Evolutionary conservation across 352 stramenopile species (phyloP).

Genomic region (Pythium vanterpoolii): DNA sequence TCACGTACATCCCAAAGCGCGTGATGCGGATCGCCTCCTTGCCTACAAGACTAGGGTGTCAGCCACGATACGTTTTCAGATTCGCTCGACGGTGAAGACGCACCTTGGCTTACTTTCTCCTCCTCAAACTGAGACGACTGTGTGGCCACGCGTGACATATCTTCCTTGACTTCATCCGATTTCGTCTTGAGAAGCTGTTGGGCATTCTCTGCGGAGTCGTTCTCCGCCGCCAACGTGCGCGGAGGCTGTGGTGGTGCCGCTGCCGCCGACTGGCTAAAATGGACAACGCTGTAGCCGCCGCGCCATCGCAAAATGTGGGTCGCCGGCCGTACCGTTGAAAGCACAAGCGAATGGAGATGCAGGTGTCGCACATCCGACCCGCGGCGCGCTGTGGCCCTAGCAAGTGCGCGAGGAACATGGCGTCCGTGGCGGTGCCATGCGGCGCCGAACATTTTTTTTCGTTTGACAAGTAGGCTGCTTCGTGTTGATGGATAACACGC

Average conservation of each 20-base stretch:
- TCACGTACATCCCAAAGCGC: constrained; percentile 91
- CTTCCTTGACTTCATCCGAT: not conserved
- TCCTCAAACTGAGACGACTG: not conserved
- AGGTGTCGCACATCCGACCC: not conserved
- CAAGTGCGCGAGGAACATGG: not conserved
- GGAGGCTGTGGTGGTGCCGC: not conserved
- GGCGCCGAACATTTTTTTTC: constrained; percentile 7
- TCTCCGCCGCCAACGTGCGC: not conserved
- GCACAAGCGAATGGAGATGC: constrained; percentile 1
- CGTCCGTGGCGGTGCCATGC: not conserved
- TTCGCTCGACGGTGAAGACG: not conserved
- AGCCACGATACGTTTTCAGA: not conserved
- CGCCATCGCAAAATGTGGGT: constrained; percentile 11
- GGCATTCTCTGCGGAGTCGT: not conserved
- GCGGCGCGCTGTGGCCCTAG: not conserved
- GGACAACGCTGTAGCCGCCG: constrained; percentile 5
- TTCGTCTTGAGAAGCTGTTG: not conserved
- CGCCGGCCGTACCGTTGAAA: not conserved
- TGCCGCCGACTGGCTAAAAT: constrained; percentile 7
- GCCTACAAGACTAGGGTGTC: constrained; percentile 17
- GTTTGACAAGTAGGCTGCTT: constrained; percentile 8
- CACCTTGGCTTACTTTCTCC: constrained; percentile 20
- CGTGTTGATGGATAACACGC: not conserved
- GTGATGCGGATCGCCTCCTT: constrained; percentile 87
- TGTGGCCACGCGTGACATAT: not conserved